Evolutionary conservation across 2,329 filamentous ascomycete genomes (phyloP).

Genomic region (Sphaerostilbella broomeana): DNA sequence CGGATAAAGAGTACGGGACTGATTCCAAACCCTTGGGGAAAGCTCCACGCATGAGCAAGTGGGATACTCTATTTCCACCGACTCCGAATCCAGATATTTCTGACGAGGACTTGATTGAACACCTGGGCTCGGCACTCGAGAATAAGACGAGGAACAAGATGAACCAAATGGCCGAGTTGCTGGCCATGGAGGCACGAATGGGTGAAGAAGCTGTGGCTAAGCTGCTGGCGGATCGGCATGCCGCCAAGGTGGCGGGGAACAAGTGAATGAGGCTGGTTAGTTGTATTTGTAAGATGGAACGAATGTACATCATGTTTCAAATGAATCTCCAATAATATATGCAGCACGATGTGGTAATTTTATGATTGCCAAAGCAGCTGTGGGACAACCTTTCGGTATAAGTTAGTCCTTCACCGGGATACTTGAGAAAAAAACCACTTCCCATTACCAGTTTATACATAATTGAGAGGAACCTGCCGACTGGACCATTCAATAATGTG

Average conservation of each 20-base stretch:
- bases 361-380: no score
- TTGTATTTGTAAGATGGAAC: no score
- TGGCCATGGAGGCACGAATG: constrained; percentile 26
- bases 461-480: no score
- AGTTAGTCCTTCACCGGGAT: no score
- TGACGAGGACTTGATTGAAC: constrained; percentile 18
- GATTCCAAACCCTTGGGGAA: constrained; percentile 19
- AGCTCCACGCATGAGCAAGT: constrained; percentile 29
- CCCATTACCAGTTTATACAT: no score
- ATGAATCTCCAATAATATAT: no score
- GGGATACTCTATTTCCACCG: constrained; percentile 47
- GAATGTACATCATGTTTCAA: no score
- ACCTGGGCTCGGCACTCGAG: constrained; percentile 14
- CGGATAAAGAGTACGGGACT: constrained; percentile 64
- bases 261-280: no score
- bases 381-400: no score
- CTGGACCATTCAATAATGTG: no score
- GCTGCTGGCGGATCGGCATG: constrained; percentile 16
- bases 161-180: constrained; percentile 21
- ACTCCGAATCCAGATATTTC: constrained; percentile 21
- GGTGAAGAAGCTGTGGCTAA: constrained; percentile 19
- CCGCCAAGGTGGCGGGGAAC: constrained; percentile 12
- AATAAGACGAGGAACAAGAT: constrained; percentile 22
- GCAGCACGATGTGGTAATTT: no score
- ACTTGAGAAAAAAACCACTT: no score